Conservation (phyloP, 83 land plant genomes). For the Diphasiastrum complanatum region DNA sequence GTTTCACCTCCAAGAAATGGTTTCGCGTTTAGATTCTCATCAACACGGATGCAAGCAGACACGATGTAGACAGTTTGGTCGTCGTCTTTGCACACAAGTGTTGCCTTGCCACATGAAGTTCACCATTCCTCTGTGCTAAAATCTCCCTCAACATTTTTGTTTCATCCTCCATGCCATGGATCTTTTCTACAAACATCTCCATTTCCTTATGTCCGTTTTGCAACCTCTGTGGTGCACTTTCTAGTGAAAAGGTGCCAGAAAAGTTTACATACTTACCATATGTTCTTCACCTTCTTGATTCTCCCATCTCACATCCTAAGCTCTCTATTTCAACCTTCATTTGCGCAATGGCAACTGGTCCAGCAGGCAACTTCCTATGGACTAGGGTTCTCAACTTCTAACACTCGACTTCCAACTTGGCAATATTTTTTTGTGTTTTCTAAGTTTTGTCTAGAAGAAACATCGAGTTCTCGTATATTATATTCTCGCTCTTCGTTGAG, state of each 20-base stretch:
- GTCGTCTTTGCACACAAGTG: constrained; percentile 33
- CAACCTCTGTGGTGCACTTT: constrained; percentile 20
- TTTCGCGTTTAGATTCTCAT: too few relatives aligned
- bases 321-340: constrained; percentile 70
- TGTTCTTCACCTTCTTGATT: constrained; percentile 19
- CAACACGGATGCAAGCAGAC: too few relatives aligned
- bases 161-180: constrained; percentile 31
- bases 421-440: constrained; percentile 57
- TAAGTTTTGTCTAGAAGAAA: constrained; percentile 50
- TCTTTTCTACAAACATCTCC: constrained; percentile 37
- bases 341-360: constrained; percentile 70
- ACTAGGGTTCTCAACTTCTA: constrained; percentile 64
- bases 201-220: constrained; percentile 46
- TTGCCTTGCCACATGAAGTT: constrained; percentile 37
- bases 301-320: constrained; percentile 42
- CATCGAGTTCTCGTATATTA: constrained; percentile 47
- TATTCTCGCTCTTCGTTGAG: constrained; percentile 49
- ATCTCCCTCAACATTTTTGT: constrained; percentile 36
- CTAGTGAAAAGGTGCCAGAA: background rate
- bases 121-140: constrained; percentile 33
- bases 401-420: constrained; percentile 61
- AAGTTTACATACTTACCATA: constrained; percentile 25
- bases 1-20: too few relatives aligned
- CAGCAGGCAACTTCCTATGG: constrained; percentile 65
- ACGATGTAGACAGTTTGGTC: constrained; percentile 40